Conservation (phyloP, 1,139 yeast genomes). For the Pichia sp. region DNA sequence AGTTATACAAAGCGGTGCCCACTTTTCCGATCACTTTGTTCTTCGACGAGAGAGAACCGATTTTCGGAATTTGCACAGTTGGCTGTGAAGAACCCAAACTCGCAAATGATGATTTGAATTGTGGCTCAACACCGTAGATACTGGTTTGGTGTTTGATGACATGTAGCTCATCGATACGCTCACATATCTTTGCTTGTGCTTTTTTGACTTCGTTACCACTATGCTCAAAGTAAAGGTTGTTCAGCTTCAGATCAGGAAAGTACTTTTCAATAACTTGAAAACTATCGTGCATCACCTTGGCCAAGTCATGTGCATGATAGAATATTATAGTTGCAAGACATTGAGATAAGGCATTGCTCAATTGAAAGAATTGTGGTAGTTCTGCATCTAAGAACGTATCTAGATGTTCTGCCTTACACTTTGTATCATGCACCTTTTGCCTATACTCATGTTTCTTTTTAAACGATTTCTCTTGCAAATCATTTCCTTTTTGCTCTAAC, state of each 20-base stretch:
- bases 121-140: background rate
- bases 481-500: background rate
- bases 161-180: conserved; percentile 19
- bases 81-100: too few relatives aligned
- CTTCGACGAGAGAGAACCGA: too few relatives aligned
- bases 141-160: conserved; percentile 2
- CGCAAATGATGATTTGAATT: too few relatives aligned
- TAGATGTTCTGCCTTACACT: conserved; percentile 27
- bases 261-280: conserved; percentile 16
- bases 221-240: conserved; percentile 7
- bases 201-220: too few relatives aligned
- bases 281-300: conserved; percentile 25
- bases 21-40: conserved; percentile 1
- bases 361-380: conserved; percentile 27
- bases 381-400: conserved; percentile 31
- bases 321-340: conserved; percentile 28
- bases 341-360: conserved; percentile 26
- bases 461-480: too few relatives aligned
- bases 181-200: too few relatives aligned
- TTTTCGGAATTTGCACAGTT: too few relatives aligned
- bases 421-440: conserved; percentile 23
- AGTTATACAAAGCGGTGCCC: conserved; percentile 33
- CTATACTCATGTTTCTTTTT: background rate
- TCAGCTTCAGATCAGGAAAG: conserved; percentile 12
- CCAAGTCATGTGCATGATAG: conserved; percentile 29